Evolutionary conservation across 306 rosid genomes (phyloP), one percentile per base, ranked within the genome.

Genomic region (Pueraria montana): DNA sequence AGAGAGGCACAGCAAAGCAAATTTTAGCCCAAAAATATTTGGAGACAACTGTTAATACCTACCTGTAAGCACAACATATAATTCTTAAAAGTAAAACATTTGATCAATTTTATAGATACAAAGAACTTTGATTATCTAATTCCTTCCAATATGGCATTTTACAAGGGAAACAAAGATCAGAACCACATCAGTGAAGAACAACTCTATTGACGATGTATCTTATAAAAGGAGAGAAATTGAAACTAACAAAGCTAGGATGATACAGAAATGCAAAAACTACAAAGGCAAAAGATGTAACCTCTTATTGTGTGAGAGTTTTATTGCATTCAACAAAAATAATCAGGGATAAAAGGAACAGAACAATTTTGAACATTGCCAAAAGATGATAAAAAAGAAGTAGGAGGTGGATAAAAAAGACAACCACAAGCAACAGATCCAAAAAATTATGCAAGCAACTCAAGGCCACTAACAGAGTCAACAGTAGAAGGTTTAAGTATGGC

Each of bases 181-280:
- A 80, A 62, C 20, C 78, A 45, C 48, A 38, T 71, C 52, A 48
- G 23, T 49, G 52, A 67, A 59, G 16, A 80, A 59, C 21, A 77
- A 77, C 79, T 62, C 23, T n/a, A 59, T 34, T 58, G 43, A n/a
- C n/a, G n/a, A 55, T 45, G 27, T 48, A 69, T 55, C 75, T 67
- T 72, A 30, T 42, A 66, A 4, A 76, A 21, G 11, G 13, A 71
- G 9, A 66, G 16, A 67, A 66, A 23, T 50, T 13, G 46, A 24
- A 38, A 45, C 81, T 20, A 20, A 18, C 17, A 5, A 14, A 30
- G 40, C 59, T 34, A 1, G 26, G 45, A 30, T 45, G 74, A 56
- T 50, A 27, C 36, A 69, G 13, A 63, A 18, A 79, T 52, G 24
- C 72, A 43, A 66, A 24, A 32, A 18, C 23, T 58, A 23, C 18